A percentile compares a stretch with the other conserved stretches of the same genome.
Evolutionary conservation across 768 basidiomycete genomes (phyloP).

Genomic region (Xerocomellus dryophilus): DNA sequence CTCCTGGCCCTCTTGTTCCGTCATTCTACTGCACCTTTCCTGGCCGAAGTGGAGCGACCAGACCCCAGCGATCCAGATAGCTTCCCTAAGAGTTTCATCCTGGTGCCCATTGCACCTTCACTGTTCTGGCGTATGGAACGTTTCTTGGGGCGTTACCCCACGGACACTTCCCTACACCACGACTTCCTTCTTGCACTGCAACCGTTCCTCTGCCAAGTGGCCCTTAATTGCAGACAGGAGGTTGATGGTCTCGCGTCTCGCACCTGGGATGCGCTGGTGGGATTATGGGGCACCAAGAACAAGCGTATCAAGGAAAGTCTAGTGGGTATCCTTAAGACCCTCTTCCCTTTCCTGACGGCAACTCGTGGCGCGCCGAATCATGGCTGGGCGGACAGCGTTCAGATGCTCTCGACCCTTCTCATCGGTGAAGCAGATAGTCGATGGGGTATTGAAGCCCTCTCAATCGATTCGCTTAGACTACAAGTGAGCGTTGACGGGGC

Average conservation of each 20-base stretch:
- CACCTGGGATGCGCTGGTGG: conserved; percentile 63
- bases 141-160: conserved; percentile 64
- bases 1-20: conserved; percentile 59
- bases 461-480: conserved; percentile 63
- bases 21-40: conserved; percentile 57
- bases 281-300: conserved; percentile 78
- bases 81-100: conserved; percentile 30
- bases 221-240: conserved; percentile 65
- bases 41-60: conserved; percentile 36
- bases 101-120: conserved; percentile 31
- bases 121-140: conserved; percentile 58
- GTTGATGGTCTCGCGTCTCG: conserved; percentile 58
- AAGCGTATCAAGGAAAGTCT: conserved; percentile 75
- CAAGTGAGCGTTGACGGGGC: conserved; percentile 32
- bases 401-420: conserved; percentile 53
- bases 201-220: conserved; percentile 67
- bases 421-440: conserved; percentile 61
- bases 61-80: conserved; percentile 26
- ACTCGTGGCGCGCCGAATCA: conserved; percentile 31
- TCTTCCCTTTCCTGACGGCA: conserved; percentile 69
- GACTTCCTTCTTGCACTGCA: conserved; percentile 71
- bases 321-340: conserved; percentile 62
- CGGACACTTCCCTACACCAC: conserved; percentile 76
- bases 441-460: conserved; percentile 63
- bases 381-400: conserved; percentile 47